These are phyloP conservation scores for Psilocybe mexicana DNA, from an alignment of 1,284 basidiomycete genomes.

Conservation along the genomic window DNA sequence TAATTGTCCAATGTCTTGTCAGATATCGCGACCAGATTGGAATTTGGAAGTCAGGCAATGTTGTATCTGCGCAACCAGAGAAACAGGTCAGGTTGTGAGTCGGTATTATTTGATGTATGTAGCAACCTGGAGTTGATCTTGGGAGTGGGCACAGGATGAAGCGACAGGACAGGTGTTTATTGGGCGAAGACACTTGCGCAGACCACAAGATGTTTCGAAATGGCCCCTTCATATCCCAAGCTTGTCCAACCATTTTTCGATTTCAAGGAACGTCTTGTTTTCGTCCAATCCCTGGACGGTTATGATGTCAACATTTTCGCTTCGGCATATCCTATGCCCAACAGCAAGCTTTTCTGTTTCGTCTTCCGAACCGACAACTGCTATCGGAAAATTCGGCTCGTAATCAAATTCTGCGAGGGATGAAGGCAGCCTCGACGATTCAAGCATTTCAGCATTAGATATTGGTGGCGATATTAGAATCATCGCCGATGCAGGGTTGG, in stretches of 20 bases:
- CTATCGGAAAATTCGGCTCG: slow-evolving; percentile 66
- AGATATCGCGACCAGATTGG: too few relatives aligned
- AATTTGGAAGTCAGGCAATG: too few relatives aligned
- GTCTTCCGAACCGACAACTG: slow-evolving; percentile 43
- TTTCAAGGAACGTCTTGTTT: slow-evolving; percentile 30
- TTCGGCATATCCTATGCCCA: slow-evolving; percentile 39
- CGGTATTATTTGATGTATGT: too few relatives aligned
- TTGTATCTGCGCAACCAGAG: too few relatives aligned
- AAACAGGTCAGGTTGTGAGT: too few relatives aligned
- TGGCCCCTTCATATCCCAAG: slow-evolving; percentile 38
- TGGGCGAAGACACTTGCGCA: too few relatives aligned
- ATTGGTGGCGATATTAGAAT: slow-evolving; percentile 60
- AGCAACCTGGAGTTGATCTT: too few relatives aligned
- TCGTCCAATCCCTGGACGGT: slow-evolving; percentile 34
- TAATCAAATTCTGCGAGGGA: slow-evolving; percentile 54
- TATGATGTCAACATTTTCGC: slow-evolving; percentile 37
- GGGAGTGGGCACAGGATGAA: too few relatives aligned
- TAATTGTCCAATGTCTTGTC: too few relatives aligned
- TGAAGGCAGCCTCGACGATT: slow-evolving; percentile 37
- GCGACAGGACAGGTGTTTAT: neutral
- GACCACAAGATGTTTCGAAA: neutral
- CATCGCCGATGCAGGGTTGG: slow-evolving; percentile 60
- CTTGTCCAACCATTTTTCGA: slow-evolving; percentile 47
- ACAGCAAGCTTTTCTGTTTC: slow-evolving; percentile 34
- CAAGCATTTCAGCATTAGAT: slow-evolving; percentile 37